Evolutionary conservation across 106 monocot species (phyloP), one percentile per base, ranked within the genome.

Genomic region (Platanthera zijinensis): DNA sequence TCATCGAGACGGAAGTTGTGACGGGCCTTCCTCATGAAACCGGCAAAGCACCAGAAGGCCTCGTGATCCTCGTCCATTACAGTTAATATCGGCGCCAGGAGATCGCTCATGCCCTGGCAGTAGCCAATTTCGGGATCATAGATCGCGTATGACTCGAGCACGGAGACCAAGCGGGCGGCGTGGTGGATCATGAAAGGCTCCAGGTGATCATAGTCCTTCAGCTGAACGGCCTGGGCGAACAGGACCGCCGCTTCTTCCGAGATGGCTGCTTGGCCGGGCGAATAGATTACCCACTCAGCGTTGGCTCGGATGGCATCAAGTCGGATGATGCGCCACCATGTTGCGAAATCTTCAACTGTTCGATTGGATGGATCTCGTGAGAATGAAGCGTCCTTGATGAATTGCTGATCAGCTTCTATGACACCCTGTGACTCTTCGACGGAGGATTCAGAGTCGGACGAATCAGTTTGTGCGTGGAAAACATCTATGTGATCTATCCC

Each of bases 31-130:
- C 75, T 81, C 95, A 95, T 95, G 76, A 95, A 92, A 4, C 95
- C 92, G 18, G 84, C 95, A 50, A 95, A 95, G 79, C 95, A 95
- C 95, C 95, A 95, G 51, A 95, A 95, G 2, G 95, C 95, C 8
- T 84, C 86, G 21, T 82, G 18, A 63, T 95, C 92, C 0, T 95
- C 90, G 59, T 92, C 90, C 59, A 95, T 81, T 12, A 95, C 88
- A 2, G 95, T 84, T 28, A 92, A 48, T 69, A 95, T 90, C 1
- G 92, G 95, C 0, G 88, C 82, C 19, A 95, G 78, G 32, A 95
- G 86, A 71, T 95, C 95, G 28, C 95, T 95, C 95, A 95, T 95
- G 7, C 95, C 95, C 47, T 95, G 95, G 57, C 95, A 95, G 80
- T 95, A 95, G 22, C 95, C 95, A 10, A 84, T 92, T 75, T 95